Base-by-base conservation (phyloP, 2,329 filamentous ascomycete genomes). In the Beauveria sp. region DNA sequence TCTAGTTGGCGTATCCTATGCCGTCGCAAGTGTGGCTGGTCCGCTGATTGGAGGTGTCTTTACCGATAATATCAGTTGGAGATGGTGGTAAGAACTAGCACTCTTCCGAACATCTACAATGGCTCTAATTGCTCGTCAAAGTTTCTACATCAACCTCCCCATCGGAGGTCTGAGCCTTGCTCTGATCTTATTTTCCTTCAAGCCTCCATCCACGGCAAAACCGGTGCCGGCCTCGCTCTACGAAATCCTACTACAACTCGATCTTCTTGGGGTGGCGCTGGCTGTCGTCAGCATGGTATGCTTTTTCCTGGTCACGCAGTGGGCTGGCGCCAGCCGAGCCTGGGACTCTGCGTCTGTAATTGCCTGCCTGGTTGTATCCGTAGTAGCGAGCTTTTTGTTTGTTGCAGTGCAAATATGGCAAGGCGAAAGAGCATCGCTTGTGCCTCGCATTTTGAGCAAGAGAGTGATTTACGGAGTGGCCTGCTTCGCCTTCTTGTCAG, bases 231-330 rank as follows among this genome's bases (percentile, higher is more conserved):
- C 72, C 9, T 61, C 69, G 1, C 61, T 74, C 20, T 70, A 65
- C 5, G 72, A 77, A 63, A 77, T 77, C 64, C 46, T 77, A 20
- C 64, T 74, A 1, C 75, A 79, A 59, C 18, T 60, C 3, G 58
- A 60, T 40, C 48, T 53, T 10, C 38, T 49, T 12, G 58, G 77
- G 1, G 69, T 72, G 1, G 67, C 72, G 20, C 67, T 77, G 43
- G 66, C 79, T 22, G 73, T 80, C 72, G 67, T 67, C 66, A 64
- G 69, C 67, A 65, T 74, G 71, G 62, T 78, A 68, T 65, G 70
- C 70, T 70, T 74, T 60, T 67, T 77, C 42, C 71, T 78, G 2
- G 75, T 75, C 5, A 66, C 78, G 1, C 75, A 79, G 64, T 77
- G 72, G 70, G 77, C 73, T 31, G 77, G 77, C 3, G 68, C 70